These are phyloP conservation scores for Candida gorgasii DNA, from an alignment of 805 yeast species.

Conservation along the genomic window DNA sequence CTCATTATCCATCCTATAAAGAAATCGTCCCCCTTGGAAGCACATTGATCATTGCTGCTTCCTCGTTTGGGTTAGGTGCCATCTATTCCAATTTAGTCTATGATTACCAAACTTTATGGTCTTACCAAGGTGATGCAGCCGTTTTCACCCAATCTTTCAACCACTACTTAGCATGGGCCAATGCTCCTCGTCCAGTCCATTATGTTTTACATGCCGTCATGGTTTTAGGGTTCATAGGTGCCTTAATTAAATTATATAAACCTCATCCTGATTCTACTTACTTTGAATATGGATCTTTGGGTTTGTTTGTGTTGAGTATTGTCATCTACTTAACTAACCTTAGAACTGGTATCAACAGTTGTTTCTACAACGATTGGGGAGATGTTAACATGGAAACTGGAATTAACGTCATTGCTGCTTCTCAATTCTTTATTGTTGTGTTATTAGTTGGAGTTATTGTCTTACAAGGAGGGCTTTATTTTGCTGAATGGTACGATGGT, in stretches of 20 bases:
- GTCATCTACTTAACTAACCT: slow-evolving; percentile 86
- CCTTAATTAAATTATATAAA: slow-evolving; percentile 75
- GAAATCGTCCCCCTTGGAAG: slow-evolving; percentile 50
- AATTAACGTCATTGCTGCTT: slow-evolving; percentile 87
- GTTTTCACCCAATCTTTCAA: slow-evolving; percentile 56
- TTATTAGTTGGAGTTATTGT: slow-evolving; percentile 76
- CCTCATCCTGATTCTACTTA: slow-evolving; percentile 83
- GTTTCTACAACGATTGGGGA: slow-evolving; percentile 82
- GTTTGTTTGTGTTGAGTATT: slow-evolving; percentile 67
- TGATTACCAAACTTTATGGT: slow-evolving; percentile 75
- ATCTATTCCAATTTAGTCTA: slow-evolving; percentile 79
- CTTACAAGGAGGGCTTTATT: slow-evolving; percentile 86
- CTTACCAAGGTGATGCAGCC: slow-evolving; percentile 38
- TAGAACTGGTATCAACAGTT: slow-evolving; percentile 73
- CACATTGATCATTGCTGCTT: slow-evolving; percentile 47
- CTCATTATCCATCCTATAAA: slow-evolving; percentile 29
- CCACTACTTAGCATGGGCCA: slow-evolving; percentile 78
- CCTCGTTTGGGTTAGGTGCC: slow-evolving; percentile 80
- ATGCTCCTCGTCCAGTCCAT: slow-evolving; percentile 58
- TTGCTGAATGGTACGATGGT: slow-evolving; percentile 66
- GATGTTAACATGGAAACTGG: slow-evolving; percentile 88
- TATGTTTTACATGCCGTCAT: slow-evolving; percentile 64
- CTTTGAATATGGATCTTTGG: slow-evolving; percentile 87
- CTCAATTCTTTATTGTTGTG: slow-evolving; percentile 72
- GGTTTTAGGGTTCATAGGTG: slow-evolving; percentile 68